A percentile compares a stretch with the other conserved stretches of the same genome.
These are phyloP conservation scores for Medicago arabica DNA, from an alignment of 306 rosid species.

Conservation along the genomic window DNA sequence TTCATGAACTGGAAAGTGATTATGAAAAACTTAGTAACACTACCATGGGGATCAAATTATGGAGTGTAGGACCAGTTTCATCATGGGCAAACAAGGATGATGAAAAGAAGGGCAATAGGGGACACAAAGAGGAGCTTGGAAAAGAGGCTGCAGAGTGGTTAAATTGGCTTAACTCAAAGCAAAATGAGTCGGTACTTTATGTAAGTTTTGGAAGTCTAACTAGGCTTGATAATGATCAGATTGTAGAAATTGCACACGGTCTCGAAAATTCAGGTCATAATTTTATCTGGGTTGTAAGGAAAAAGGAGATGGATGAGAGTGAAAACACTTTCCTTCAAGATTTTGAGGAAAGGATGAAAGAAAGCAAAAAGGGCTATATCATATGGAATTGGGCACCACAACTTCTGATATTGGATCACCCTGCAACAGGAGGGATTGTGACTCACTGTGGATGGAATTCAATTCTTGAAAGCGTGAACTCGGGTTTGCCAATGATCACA, in stretches of 20 bases:
- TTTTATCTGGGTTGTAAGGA: conserved; percentile 1
- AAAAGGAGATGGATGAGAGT: too few relatives aligned
- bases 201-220: conserved; percentile 39
- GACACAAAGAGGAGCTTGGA: too few relatives aligned
- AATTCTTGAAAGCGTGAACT: too few relatives aligned
- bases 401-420: too few relatives aligned
- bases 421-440: too few relatives aligned
- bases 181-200: conserved; percentile 28
- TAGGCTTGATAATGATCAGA: conserved; percentile 26
- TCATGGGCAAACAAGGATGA: conserved; percentile 18
- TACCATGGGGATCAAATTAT: conserved; percentile 16
- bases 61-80: conserved; percentile 43
- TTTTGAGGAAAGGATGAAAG: too few relatives aligned
- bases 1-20: not conserved
- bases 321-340: too few relatives aligned
- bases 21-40: not conserved
- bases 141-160: conserved; percentile 5
- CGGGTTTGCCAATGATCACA: too few relatives aligned
- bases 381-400: too few relatives aligned
- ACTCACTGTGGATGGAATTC: too few relatives aligned
- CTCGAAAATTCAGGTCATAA: conserved; percentile 33
- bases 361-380: too few relatives aligned
- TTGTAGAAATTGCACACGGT: conserved; percentile 41
- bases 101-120: not conserved
- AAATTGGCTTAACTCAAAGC: conserved; percentile 32